A percentile compares a stretch with the other conserved stretches of the same genome.
Evolutionary conservation across 306 rosid species (phyloP).

Genomic region (Heteromeles arbutifolia): DNA sequence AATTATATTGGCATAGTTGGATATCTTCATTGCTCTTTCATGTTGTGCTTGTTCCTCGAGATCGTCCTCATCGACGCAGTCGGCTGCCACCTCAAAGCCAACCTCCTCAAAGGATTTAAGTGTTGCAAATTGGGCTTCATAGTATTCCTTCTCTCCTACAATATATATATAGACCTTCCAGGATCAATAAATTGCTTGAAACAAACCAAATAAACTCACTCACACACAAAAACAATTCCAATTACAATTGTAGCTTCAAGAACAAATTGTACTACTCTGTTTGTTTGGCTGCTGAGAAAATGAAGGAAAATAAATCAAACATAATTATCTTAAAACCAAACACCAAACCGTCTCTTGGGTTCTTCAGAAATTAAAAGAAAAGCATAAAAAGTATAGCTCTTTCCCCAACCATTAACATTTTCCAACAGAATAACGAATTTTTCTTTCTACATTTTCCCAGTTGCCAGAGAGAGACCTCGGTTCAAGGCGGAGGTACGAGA

Average conservation of each 20-base stretch:
- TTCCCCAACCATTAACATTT: background rate
- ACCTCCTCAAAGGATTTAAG: slow-evolving; percentile 43
- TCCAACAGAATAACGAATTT: background rate
- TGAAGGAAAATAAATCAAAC: background rate
- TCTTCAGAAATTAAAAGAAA: background rate
- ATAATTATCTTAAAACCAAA: background rate
- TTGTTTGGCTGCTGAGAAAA: slow-evolving; percentile 3
- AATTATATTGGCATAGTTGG: slow-evolving; percentile 38
- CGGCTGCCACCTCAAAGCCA: slow-evolving; percentile 16
- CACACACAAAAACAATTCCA: background rate
- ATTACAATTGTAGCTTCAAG: background rate
- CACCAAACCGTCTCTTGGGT: background rate
- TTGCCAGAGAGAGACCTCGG: slow-evolving; percentile 17
- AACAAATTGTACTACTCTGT: background rate
- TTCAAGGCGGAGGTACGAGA: slow-evolving; percentile 20
- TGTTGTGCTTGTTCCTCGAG: slow-evolving; percentile 28
- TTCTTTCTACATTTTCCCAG: background rate
- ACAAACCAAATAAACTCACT: background rate
- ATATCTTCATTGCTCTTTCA: slow-evolving; percentile 48
- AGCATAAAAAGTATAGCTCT: background rate
- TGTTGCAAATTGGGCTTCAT: slow-evolving; percentile 37
- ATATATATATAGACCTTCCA: background rate
- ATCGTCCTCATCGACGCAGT: slow-evolving; percentile 18
- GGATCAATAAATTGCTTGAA: background rate
- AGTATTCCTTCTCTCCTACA: slow-evolving; percentile 49